Percentiles rank a stretch among this genome's conserved stretches.
These are phyloP conservation scores for Salinomyces thailandicus DNA, from an alignment of 2,329 filamentous ascomycete species.

Conservation along the genomic window DNA sequence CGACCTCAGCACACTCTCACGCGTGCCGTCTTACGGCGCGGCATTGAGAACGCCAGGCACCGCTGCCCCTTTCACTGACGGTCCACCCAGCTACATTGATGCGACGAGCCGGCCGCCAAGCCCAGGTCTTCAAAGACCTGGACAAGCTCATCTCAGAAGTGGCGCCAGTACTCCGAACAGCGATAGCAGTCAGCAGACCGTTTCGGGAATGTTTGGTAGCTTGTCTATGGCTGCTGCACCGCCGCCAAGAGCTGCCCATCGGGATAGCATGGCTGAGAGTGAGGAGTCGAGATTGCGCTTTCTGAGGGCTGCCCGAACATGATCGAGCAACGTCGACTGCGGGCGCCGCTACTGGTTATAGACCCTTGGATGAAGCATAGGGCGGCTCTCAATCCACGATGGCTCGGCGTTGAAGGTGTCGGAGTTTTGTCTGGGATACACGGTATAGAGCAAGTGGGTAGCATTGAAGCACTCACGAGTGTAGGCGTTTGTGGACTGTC, in stretches of 20 bases:
- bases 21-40: constrained; percentile 43
- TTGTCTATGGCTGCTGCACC: constrained; percentile 4
- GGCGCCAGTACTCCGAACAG: constrained; percentile 14
- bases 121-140: constrained; percentile 23
- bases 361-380: no score
- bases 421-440: no score
- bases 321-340: no score
- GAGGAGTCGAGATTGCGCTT: constrained; percentile 7
- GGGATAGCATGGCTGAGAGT: constrained; percentile 4
- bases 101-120: constrained; percentile 35
- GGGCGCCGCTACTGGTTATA: no score
- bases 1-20: constrained; percentile 37
- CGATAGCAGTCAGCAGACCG: constrained; percentile 11
- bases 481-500: no score
- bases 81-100: constrained; percentile 36
- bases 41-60: constrained; percentile 36
- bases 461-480: no score
- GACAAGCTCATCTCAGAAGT: constrained; percentile 19
- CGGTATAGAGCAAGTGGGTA: no score
- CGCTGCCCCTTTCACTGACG: constrained; percentile 31
- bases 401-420: no score
- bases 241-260: constrained; percentile 3
- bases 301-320: constrained; percentile 5
- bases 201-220: constrained; percentile 9
- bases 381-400: no score